Percentiles rank a stretch among this genome's conserved stretches.
Conservation (phyloP, 305 asterid species). For the Ilex paraguariensis region DNA sequence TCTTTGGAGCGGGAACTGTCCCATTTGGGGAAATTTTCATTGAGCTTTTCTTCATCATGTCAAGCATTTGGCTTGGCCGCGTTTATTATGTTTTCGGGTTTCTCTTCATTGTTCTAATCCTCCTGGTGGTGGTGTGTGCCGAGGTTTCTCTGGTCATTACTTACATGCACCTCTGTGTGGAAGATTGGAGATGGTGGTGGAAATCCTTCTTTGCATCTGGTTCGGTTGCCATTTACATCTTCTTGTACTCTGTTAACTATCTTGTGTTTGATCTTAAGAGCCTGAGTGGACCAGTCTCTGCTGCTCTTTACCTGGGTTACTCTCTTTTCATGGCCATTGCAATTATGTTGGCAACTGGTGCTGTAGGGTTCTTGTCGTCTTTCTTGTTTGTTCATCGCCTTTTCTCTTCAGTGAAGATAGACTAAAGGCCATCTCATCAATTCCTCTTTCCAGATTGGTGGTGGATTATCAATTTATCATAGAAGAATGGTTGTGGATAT, state of each 20-base stretch:
- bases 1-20: constrained; percentile 27
- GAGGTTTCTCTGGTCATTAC: constrained; percentile 30
- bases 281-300: constrained; percentile 27
- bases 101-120: constrained; percentile 21
- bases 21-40: constrained; percentile 32
- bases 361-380: constrained; percentile 24
- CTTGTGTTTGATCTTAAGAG: constrained; percentile 30
- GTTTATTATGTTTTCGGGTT: constrained; percentile 33
- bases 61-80: constrained; percentile 33
- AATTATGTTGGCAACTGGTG: constrained; percentile 28
- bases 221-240: constrained; percentile 27
- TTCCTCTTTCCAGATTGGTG: too few species aligned
- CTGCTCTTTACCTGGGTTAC: constrained; percentile 25
- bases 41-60: constrained; percentile 35
- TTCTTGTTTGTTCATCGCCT: constrained; percentile 24
- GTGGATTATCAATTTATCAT: too few species aligned
- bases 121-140: constrained; percentile 25
- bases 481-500: too few species aligned
- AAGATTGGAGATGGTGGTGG: constrained; percentile 42
- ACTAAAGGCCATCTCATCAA: constrained; percentile 4
- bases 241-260: constrained; percentile 25
- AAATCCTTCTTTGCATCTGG: constrained; percentile 32
- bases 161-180: constrained; percentile 30
- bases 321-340: constrained; percentile 26
- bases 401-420: constrained; percentile 31